Evolutionary conservation across 164 flowering plant genomes (phyloP).

Genomic region (Vitis labrusca): DNA sequence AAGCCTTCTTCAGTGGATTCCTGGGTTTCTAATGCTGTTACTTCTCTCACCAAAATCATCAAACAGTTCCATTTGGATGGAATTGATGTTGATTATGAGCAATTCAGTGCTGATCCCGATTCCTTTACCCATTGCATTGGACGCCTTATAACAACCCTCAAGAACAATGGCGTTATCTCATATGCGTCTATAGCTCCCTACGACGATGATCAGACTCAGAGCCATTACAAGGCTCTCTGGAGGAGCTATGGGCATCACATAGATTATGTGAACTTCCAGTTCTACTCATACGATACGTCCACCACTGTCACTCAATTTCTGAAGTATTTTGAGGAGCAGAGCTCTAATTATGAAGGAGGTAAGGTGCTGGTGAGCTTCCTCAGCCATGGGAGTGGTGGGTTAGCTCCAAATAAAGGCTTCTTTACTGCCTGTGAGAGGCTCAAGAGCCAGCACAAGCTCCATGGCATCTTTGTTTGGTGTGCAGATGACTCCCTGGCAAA

Average conservation of each 20-base stretch:
- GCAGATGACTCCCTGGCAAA: slow-evolving; percentile 11
- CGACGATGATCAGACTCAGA: slow-evolving; percentile 7
- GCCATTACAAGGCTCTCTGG: slow-evolving; percentile 14
- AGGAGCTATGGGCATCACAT: slow-evolving; percentile 32
- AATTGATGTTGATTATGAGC: slow-evolving; percentile 13
- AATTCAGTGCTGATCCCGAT: slow-evolving; percentile 9
- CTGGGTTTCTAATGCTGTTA: slow-evolving; percentile 20
- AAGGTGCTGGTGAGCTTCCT: slow-evolving; percentile 18
- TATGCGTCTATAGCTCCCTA: slow-evolving; percentile 2
- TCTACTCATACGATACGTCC: slow-evolving; percentile 12
- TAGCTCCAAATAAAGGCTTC: slow-evolving; percentile 7
- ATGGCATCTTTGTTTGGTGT: slow-evolving; percentile 17
- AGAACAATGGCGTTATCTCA: slow-evolving; percentile 3
- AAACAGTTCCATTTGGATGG: slow-evolving; percentile 4
- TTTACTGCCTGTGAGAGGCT: slow-evolving; percentile 8
- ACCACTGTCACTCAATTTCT: slow-evolving; percentile 20
- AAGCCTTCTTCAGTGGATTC: slow-evolving; percentile 18
- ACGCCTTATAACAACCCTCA: slow-evolving; percentile 9
- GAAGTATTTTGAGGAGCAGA: slow-evolving; percentile 10
- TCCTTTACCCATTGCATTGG: slow-evolving; percentile 17
- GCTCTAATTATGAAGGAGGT: slow-evolving; percentile 15
- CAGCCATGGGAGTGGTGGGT: slow-evolving; percentile 9
- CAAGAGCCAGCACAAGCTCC: slow-evolving; percentile 1
- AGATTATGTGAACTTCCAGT: slow-evolving; percentile 62
- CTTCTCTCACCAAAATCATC: slow-evolving; percentile 29